A percentile compares a stretch with the other conserved stretches of the same genome.
These are phyloP conservation scores for Penicillium sp. DNA, from an alignment of 2,329 filamentous ascomycete genomes.

Conservation along the genomic window DNA sequence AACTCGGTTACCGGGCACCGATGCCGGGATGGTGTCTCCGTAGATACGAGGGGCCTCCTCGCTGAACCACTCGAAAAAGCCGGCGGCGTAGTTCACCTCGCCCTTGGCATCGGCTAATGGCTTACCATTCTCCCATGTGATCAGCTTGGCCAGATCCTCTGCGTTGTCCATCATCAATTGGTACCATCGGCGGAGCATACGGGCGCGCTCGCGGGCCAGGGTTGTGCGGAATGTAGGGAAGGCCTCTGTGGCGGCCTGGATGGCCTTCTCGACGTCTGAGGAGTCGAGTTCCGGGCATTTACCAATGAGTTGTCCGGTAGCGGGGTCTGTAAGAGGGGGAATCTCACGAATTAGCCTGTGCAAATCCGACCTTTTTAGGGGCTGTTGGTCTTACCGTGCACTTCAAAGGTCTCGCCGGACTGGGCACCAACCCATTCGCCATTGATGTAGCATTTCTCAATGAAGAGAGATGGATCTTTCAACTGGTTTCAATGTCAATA, in stretches of 20 bases:
- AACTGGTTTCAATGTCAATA: slow-evolving; percentile 52
- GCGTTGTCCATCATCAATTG: slow-evolving; percentile 66
- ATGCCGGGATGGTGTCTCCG: slow-evolving; percentile 63
- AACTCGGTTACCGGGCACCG: slow-evolving; percentile 60
- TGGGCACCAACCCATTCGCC: slow-evolving; percentile 86
- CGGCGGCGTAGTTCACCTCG: slow-evolving; percentile 60
- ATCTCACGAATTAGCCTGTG: neutral
- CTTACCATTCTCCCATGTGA: slow-evolving; percentile 72
- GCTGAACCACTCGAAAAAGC: slow-evolving; percentile 65
- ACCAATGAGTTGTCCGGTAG: slow-evolving; percentile 77
- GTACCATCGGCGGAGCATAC: slow-evolving; percentile 67
- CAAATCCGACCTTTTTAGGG: neutral
- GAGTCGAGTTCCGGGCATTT: slow-evolving; percentile 78
- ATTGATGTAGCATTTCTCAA: slow-evolving; percentile 83
- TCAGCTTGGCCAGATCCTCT: slow-evolving; percentile 65
- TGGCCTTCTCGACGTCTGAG: slow-evolving; percentile 76
- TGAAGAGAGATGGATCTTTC: slow-evolving; percentile 78
- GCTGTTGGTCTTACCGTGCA: slow-evolving; percentile 57
- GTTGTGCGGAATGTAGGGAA: slow-evolving; percentile 62
- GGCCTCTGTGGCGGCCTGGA: slow-evolving; percentile 77
- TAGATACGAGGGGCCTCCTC: slow-evolving; percentile 61
- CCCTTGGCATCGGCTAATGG: slow-evolving; percentile 61
- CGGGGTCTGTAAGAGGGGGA: slow-evolving; percentile 61
- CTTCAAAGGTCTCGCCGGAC: slow-evolving; percentile 89
- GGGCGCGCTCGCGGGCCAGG: slow-evolving; percentile 60